A percentile compares a stretch with the other conserved stretches of the same genome.
Conservation (phyloP, 164 flowering plant genomes). For the Pachysandra terminalis region DNA sequence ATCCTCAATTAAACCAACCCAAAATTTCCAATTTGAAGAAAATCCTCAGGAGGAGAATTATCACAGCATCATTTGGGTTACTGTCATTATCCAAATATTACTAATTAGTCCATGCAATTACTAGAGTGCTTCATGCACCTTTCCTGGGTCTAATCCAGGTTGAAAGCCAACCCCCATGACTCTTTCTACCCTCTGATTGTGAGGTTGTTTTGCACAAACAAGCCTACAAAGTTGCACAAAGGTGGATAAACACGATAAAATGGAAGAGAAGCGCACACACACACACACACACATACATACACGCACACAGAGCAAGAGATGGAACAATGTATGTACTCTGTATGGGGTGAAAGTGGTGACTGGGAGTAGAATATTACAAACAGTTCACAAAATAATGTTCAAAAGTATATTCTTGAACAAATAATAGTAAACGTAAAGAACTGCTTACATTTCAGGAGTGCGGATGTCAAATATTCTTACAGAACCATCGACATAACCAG, state of each 20-base stretch:
- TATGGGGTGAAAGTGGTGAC: no score
- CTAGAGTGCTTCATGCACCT: conserved; percentile 45
- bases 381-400: neutral
- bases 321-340: neutral
- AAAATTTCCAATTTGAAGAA: neutral
- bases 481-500: conserved; percentile 90
- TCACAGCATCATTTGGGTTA: no score
- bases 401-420: neutral
- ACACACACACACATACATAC: no score
- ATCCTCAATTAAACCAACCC: neutral
- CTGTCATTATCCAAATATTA: no score
- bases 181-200: conserved; percentile 45
- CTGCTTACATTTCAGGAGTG: conserved; percentile 74
- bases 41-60: no score
- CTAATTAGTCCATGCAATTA: no score
- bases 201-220: conserved; percentile 64
- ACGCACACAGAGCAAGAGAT: no score
- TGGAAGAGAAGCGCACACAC: no score
- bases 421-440: neutral
- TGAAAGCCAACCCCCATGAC: no score
- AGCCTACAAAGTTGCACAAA: conserved; percentile 46
- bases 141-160: conserved; percentile 73
- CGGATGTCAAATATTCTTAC: conserved; percentile 85
- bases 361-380: neutral
- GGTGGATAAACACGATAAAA: neutral